phyloP scores from a whole-genome alignment of 2,329 filamentous ascomycete species.

The Colletotrichum sp. region DNA sequence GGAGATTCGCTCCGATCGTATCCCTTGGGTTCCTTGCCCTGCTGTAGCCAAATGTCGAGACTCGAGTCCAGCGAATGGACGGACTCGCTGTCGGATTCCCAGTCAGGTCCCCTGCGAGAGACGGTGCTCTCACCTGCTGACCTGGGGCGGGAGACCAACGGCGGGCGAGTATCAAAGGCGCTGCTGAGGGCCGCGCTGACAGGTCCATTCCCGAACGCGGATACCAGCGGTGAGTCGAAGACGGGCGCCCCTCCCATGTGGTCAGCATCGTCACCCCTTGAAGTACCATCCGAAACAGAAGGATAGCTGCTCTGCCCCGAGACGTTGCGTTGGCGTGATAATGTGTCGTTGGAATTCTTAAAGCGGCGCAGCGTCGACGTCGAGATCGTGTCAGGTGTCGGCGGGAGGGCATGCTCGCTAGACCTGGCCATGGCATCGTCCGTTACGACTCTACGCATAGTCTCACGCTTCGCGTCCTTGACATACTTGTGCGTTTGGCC shows the following conservation, averaged over 20 bases:
- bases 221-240: slow-evolving; percentile 33
- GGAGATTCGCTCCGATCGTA: slow-evolving; percentile 41
- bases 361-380: slow-evolving; percentile 58
- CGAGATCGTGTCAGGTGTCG: slow-evolving; percentile 65
- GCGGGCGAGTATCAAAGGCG: slow-evolving; percentile 31
- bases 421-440: slow-evolving; percentile 47
- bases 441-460: slow-evolving; percentile 53
- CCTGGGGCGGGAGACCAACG: slow-evolving; percentile 45
- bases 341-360: slow-evolving; percentile 55
- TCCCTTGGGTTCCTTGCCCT: slow-evolving; percentile 49
- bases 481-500: slow-evolving; percentile 29
- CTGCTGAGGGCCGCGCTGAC: slow-evolving; percentile 10
- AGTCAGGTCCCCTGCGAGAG: slow-evolving; percentile 45
- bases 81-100: slow-evolving; percentile 50
- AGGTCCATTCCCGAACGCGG: slow-evolving; percentile 33
- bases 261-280: slow-evolving; percentile 18
- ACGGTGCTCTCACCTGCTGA: slow-evolving; percentile 53
- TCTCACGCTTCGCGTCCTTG: slow-evolving; percentile 54
- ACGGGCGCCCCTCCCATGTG: slow-evolving; percentile 21
- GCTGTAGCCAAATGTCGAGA: slow-evolving; percentile 61
- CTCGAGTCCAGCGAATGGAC: slow-evolving; percentile 51
- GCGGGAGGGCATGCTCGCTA: slow-evolving; percentile 53
- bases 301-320: slow-evolving; percentile 36
- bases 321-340: slow-evolving; percentile 36
- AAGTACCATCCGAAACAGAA: slow-evolving; percentile 30